Conservation (phyloP, 768 basidiomycete genomes). For the Russula ochroleuca region DNA sequence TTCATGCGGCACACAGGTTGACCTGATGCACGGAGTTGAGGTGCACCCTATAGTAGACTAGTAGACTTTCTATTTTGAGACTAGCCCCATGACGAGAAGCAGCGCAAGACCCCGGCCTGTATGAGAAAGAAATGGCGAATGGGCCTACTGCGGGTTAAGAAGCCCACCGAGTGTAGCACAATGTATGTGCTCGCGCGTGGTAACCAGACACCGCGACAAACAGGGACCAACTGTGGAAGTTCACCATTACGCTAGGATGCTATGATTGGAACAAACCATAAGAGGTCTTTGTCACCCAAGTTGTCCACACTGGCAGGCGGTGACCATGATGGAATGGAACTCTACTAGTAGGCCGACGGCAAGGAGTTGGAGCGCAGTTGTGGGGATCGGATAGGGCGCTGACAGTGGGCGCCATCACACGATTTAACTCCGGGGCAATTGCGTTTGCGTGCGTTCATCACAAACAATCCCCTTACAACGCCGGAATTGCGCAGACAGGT, state of each 20-base stretch:
- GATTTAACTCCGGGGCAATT: too few relatives aligned
- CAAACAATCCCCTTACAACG: too few relatives aligned
- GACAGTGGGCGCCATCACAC: too few relatives aligned
- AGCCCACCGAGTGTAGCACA: neutral
- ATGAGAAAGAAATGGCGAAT: neutral
- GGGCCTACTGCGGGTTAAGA: neutral
- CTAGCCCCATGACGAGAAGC: neutral
- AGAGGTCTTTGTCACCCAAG: neutral
- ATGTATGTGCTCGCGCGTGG: neutral
- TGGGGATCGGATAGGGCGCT: too few relatives aligned
- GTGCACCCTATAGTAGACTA: neutral
- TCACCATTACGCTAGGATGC: neutral
- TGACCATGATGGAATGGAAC: neutral
- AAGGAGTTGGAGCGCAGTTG: too few relatives aligned
- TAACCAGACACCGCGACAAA: neutral
- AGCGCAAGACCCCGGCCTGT: too few relatives aligned
- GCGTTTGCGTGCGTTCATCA: too few relatives aligned
- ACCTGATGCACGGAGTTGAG: neutral
- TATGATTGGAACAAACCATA: neutral
- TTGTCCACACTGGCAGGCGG: too few relatives aligned
- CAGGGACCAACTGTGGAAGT: neutral
- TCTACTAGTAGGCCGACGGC: neutral
- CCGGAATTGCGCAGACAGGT: too few relatives aligned
- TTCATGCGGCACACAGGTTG: neutral
- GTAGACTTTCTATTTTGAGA: neutral